Conservation (phyloP, 495 filamentous ascomycete species). For the Chaetomidium leptoderma region DNA sequence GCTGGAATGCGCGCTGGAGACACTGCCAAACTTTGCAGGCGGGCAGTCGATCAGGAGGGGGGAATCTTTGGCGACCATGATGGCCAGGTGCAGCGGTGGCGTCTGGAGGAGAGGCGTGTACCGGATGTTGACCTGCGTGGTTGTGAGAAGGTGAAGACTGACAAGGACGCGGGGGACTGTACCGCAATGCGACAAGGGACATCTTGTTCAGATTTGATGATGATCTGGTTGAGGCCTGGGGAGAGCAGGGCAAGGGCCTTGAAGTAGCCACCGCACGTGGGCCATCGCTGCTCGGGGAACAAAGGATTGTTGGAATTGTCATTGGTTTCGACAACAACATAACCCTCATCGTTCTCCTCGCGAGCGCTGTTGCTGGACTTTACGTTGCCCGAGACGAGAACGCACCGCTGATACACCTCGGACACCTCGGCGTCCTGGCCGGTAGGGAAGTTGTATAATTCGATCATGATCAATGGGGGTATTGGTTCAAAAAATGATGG, state of each 20-base stretch:
- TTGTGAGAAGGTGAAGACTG: neutral
- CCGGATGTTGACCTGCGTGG: slow-evolving; percentile 5
- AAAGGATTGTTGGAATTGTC: neutral
- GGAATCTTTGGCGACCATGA: slow-evolving; percentile 47
- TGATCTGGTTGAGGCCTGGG: slow-evolving; percentile 64
- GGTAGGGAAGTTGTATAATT: slow-evolving; percentile 13
- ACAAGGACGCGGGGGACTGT: neutral
- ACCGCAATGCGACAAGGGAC: neutral
- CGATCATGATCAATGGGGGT: slow-evolving; percentile 2
- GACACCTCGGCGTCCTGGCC: neutral
- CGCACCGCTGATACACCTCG: slow-evolving; percentile 20
- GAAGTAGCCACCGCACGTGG: slow-evolving; percentile 68
- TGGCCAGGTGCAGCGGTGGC: slow-evolving; percentile 50
- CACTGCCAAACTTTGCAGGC: slow-evolving; percentile 30
- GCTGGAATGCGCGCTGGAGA: slow-evolving; percentile 37
- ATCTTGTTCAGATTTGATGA: slow-evolving; percentile 5
- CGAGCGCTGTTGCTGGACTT: neutral
- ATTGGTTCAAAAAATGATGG: neutral
- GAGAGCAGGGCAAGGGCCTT: slow-evolving; percentile 68
- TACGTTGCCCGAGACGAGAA: slow-evolving; percentile 20
- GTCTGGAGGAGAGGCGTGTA: slow-evolving; percentile 24
- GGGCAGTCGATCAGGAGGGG: slow-evolving; percentile 41
- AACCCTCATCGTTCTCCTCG: neutral
- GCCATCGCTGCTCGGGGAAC: slow-evolving; percentile 50
- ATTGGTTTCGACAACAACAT: slow-evolving; percentile 6